Percentiles rank a stretch among this genome's conserved stretches.
These are phyloP conservation scores for Ampelomyces quisqualis DNA, from an alignment of 2,329 filamentous ascomycete genomes.

Conservation along the genomic window DNA sequence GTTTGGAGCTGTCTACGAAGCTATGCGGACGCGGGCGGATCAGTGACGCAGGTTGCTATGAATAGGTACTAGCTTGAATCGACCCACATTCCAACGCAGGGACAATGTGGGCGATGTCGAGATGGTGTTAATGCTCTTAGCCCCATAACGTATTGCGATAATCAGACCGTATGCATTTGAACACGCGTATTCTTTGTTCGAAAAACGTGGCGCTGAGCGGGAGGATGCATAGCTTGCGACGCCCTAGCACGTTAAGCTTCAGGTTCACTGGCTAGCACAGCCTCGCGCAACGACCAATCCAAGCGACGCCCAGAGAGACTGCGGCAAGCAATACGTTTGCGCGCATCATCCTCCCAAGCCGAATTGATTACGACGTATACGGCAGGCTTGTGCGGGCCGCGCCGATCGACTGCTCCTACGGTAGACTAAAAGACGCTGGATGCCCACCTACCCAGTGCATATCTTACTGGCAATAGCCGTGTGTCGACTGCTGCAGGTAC, in stretches of 20 bases:
- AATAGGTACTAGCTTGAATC: slow-evolving; percentile 11
- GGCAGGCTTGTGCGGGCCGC: no score
- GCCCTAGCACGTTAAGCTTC: neutral
- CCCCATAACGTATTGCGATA: no score
- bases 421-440: no score
- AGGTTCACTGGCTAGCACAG: neutral
- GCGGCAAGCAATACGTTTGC: no score
- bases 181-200: slow-evolving; percentile 2
- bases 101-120: slow-evolving; percentile 3
- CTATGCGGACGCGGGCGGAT: slow-evolving; percentile 9
- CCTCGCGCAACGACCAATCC: neutral
- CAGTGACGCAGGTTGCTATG: slow-evolving; percentile 15
- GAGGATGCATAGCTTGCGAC: neutral
- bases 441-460: no score
- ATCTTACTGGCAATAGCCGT: no score
- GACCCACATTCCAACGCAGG: slow-evolving; percentile 11
- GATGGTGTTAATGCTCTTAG: no score
- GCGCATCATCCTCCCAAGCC: no score
- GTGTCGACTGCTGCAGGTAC: no score
- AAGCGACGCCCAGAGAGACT: no score
- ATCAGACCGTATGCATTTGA: neutral
- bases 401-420: no score
- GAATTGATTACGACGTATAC: no score
- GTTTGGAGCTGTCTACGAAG: slow-evolving; percentile 2
- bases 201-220: neutral